Evolutionary conservation across 164 flowering plant species (phyloP).

Genomic region (grape (Vitis vinifera)): ASM3070453v1 NC_081821.1:1765501-1766000

Average conservation of each 20-base stretch:
- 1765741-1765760: conserved; percentile 1
- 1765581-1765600: neutral
- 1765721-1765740: conserved; percentile 4
- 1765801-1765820: neutral
- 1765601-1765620: neutral
- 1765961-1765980: neutral
- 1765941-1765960: conserved; percentile 4
- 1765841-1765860: conserved; percentile 28
- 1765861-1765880: conserved; percentile 17
- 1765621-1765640: conserved; percentile 7
- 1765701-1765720: neutral
- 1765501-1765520: conserved; percentile 23
- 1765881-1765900: conserved; percentile 11
- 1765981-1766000: too few relatives aligned
- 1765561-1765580: neutral
- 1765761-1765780: neutral
- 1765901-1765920: conserved; percentile 25
- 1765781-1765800: too few relatives aligned
- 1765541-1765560: conserved; percentile 13
- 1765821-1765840: conserved; percentile 27
- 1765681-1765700: conserved; percentile 17
- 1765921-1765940: conserved; percentile 18
- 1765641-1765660: conserved; percentile 1
- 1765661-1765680: conserved; percentile 17
- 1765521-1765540: conserved; percentile 27